Evolutionary conservation across 345 rosid genomes (phyloP), one percentile per base, ranked within the genome.

Genomic region (Aurinia saxatilis): DNA sequence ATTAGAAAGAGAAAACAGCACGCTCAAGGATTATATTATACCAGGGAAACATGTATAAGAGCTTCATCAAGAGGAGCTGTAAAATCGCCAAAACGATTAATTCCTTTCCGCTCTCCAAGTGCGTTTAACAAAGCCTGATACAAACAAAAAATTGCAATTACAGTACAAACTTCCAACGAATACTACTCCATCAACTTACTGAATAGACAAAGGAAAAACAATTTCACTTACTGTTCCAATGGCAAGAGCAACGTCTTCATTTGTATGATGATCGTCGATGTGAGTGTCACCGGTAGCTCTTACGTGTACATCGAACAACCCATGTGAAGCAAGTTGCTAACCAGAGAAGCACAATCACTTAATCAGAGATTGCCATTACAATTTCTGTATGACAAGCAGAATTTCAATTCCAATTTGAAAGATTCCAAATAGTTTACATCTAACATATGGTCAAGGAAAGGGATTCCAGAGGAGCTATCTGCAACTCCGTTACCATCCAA

Each of bases 61-160:
- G 95, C 97, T 78, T 90, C 97, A 73, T 90, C 99, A 45, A 87
- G 95, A 44, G 99, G 92, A 73, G 95, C 96, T 10, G 96, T 80
- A 72, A 87, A 93, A 71, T 90, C 91, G 15, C 97, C 96, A 18
- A 90, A 88, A n/a, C 96, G 84, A 48, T 86, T 75, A 51, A 93
- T 90, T 56, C 95, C 99, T 76, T 86, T 85, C 66, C 92, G 78
- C 31, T 93, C 95, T 34, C 97, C 99, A 71, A 90, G 96, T 1
- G 96, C 96, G 54, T 84, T 85, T 58, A 85, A 79, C 75, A 87
- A 65, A 48, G 92, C 96, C 99, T 86, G 6, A 27, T 5, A 27
- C 1, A 3, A 13, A 4, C 68, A 68, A 55, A 50, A 52, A 8
- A 71, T 5, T 10, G 3, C 19, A 30, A 19, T 46, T 10, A 50